These are phyloP conservation scores for Nematocida major DNA, from an alignment of 371 early-diverging fungal genomes.

Conservation along the genomic window DNA sequence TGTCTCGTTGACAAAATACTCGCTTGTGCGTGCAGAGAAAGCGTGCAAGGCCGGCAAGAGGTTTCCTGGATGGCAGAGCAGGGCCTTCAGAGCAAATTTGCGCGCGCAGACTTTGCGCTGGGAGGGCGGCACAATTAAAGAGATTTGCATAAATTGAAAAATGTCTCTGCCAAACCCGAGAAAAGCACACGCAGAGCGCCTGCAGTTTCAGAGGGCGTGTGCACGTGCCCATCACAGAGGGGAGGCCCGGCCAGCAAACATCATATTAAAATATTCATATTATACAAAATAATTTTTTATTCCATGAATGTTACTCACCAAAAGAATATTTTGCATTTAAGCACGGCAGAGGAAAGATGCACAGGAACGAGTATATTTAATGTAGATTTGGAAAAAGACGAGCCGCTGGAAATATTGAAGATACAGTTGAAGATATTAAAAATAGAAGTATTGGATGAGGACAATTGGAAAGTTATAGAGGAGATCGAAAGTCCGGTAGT, in stretches of 20 bases:
- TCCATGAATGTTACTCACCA: constrained; percentile 33
- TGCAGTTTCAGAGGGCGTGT: too few species aligned
- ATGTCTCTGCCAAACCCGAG: too few species aligned
- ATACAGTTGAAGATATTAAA: constrained; percentile 16
- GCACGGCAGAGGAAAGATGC: not conserved
- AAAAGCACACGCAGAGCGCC: too few species aligned
- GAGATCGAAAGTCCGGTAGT: not conserved
- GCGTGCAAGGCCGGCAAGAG: too few species aligned
- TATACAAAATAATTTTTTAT: constrained; percentile 22
- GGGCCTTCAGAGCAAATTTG: too few species aligned
- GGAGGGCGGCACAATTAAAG: too few species aligned
- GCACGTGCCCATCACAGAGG: not conserved
- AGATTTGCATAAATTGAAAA: too few species aligned
- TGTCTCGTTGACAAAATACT: too few species aligned
- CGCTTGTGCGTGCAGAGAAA: too few species aligned
- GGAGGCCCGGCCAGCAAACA: not conserved
- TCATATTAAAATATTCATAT: not conserved
- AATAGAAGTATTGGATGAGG: not conserved
- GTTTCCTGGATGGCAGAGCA: not conserved
- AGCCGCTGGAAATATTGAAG: not conserved
- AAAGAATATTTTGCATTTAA: constrained; percentile 41
- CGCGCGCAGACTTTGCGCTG: too few species aligned
- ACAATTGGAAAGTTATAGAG: not conserved
- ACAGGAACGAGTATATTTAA: constrained; percentile 38
- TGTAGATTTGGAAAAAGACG: not conserved